These are phyloP conservation scores for Suillus variegatus DNA, from an alignment of 768 basidiomycete genomes.

Conservation along the genomic window DNA sequence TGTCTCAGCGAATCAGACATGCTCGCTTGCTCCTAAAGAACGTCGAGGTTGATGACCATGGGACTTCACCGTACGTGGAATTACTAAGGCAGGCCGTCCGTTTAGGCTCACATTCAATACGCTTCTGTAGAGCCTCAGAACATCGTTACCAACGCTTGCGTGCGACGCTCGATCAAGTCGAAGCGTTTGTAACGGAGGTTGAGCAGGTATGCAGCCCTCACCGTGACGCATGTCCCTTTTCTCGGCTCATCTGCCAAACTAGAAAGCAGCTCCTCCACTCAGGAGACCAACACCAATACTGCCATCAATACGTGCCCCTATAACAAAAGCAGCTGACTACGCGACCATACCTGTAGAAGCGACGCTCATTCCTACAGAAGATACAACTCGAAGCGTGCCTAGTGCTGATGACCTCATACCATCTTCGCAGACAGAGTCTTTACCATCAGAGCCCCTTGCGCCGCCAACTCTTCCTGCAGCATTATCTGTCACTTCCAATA, in stretches of 20 bases:
- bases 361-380: constrained; percentile 26
- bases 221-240: not conserved
- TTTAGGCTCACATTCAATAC: constrained; percentile 7
- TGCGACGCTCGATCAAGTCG: constrained; percentile 54
- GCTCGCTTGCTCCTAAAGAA: constrained; percentile 59
- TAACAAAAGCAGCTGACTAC: constrained; percentile 11
- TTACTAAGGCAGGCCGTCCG: not conserved
- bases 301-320: constrained; percentile 52
- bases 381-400: constrained; percentile 14
- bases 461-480: constrained; percentile 22
- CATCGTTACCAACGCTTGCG: constrained; percentile 48
- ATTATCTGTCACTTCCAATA: constrained; percentile 34
- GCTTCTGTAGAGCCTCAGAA: constrained; percentile 39
- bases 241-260: constrained; percentile 2
- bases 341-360: constrained; percentile 17
- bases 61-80: constrained; percentile 43
- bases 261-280: constrained; percentile 45
- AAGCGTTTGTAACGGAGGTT: constrained; percentile 50
- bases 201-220: constrained; percentile 44
- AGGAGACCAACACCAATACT: constrained; percentile 50
- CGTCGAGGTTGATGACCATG: constrained; percentile 51
- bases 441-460: constrained; percentile 11
- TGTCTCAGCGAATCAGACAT: constrained; percentile 48
- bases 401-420: constrained; percentile 38
- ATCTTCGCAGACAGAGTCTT: constrained; percentile 31